Base-by-base conservation (phyloP, 2,329 filamentous ascomycete species). In the Trichoderma guizhouense region DNA sequence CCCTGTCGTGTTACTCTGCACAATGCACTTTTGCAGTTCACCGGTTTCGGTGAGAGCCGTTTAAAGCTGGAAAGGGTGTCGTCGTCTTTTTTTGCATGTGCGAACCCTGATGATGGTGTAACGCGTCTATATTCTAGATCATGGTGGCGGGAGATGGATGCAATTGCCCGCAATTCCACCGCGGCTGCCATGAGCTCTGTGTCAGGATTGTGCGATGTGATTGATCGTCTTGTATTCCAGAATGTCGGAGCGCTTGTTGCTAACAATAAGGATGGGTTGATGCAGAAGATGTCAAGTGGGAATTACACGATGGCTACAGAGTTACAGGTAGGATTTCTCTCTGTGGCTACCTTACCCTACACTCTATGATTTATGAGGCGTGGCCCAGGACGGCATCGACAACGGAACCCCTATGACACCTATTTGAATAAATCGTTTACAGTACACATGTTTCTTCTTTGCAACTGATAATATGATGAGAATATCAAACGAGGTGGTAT, bases 1-100 rank as follows among this genome's bases (percentile, higher is more conserved):
- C n/a, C 66, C 55, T 69, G 66, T n/a, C 39, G 66, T 69, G 66
- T 39, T 47, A 69, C 66, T 39, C 66, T 51, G 21, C 32, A 51
- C 5, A 24, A 51, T 60, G 66, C 55, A 39, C 66, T 12, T 21
- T 69, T 69, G 36, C 66, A 61, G 55, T 30, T 69, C 66, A 69
- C 66, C 66, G 66, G 21, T n/a, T 7, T 15, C 66, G 66, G 66
- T 69, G 66, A 69, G 55, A 11, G 53, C 18, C 28, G n/a, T 47
- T 8, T 21, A 15, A 28, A 5, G n/a, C 14, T 32, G 15, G 15
- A 26, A 18, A 7, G 14, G 53, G 55, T 32, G 28, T 30, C 55
- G 55, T 30, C 28, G 15, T 32, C 55, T 58, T 30, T 58, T 57
- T 57, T 30, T 7, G 18, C 15, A 28, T 18, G 55, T 30, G 4